A percentile compares a stretch with the other conserved stretches of the same genome.
Evolutionary conservation across 495 filamentous ascomycete species (phyloP).

Genomic region (Penicillium pancosmium): DNA sequence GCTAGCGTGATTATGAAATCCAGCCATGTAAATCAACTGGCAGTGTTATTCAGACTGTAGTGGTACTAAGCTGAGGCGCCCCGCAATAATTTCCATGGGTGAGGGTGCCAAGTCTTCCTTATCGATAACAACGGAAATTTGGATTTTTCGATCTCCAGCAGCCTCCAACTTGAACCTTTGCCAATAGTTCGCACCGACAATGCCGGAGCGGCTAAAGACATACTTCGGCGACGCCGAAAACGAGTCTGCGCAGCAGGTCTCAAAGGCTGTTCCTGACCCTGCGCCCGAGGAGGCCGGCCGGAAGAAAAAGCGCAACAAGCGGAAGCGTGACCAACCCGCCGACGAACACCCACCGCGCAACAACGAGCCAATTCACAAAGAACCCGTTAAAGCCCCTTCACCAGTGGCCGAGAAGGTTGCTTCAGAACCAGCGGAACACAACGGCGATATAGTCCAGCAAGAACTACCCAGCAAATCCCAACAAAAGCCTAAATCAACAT

Average conservation of each 20-base stretch:
- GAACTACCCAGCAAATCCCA: slow-evolving; percentile 3
- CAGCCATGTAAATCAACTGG: too few relatives aligned
- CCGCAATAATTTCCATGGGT: too few relatives aligned
- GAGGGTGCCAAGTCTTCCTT: background rate
- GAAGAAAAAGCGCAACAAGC: slow-evolving; percentile 40
- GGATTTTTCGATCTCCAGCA: slow-evolving; percentile 33
- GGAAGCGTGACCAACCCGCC: slow-evolving; percentile 42
- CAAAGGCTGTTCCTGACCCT: background rate
- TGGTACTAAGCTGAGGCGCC: too few relatives aligned
- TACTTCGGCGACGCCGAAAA: slow-evolving; percentile 27
- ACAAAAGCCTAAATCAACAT: slow-evolving; percentile 15
- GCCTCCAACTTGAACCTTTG: background rate
- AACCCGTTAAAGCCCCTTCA: background rate
- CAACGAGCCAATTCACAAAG: slow-evolving; percentile 7
- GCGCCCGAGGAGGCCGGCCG: slow-evolving; percentile 22
- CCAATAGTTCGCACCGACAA: slow-evolving; percentile 25
- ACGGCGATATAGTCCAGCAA: background rate
- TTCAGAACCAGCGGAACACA: background rate
- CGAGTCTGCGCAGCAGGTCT: slow-evolving; percentile 12
- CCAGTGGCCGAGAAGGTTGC: background rate
- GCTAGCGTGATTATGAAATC: too few relatives aligned
- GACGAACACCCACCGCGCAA: slow-evolving; percentile 16
- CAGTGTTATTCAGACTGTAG: too few relatives aligned
- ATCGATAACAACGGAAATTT: slow-evolving; percentile 25
- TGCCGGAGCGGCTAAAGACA: slow-evolving; percentile 51